Evolutionary conservation across 2,329 filamentous ascomycete species (phyloP).

Genomic region (Cordyceps militaris): DNA sequence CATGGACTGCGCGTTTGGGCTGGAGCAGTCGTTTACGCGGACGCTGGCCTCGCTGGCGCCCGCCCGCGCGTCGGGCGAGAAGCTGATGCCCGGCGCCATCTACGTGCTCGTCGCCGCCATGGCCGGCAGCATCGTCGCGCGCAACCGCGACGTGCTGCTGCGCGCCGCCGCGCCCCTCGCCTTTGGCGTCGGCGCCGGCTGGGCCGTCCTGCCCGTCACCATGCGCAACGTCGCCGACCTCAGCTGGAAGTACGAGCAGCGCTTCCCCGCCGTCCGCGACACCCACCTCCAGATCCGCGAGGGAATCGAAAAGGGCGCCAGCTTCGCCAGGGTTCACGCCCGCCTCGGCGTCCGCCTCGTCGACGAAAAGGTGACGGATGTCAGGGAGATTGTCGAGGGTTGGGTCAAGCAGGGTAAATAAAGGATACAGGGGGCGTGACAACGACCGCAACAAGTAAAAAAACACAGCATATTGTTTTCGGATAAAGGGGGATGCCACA

Average conservation of each 20-base stretch:
- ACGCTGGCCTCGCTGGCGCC: constrained; percentile 87
- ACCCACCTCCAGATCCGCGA: constrained; percentile 68
- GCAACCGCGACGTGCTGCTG: constrained; percentile 80
- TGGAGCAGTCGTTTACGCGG: constrained; percentile 84
- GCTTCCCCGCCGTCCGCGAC: constrained; percentile 74
- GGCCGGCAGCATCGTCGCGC: constrained; percentile 85
- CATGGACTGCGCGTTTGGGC: constrained; percentile 72
- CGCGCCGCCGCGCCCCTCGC: constrained; percentile 69
- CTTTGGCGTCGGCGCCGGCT: constrained; percentile 75
- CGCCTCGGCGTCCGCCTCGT: constrained; percentile 64
- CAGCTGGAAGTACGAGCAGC: constrained; percentile 88
- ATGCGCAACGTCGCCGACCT: constrained; percentile 83
- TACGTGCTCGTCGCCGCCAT: constrained; percentile 93
- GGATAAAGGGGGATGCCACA: not conserved
- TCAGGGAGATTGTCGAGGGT: constrained; percentile 70
- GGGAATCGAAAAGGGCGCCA: constrained; percentile 60
- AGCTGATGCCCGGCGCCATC: constrained; percentile 78
- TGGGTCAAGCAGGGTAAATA: constrained; percentile 91
- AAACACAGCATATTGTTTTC: not conserved
- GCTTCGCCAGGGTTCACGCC: constrained; percentile 68
- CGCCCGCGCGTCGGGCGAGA: constrained; percentile 76
- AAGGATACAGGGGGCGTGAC: not conserved
- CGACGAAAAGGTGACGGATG: constrained; percentile 71
- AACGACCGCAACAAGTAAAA: constrained; percentile 13
- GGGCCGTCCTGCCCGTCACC: constrained; percentile 79